Base-by-base conservation (phyloP, 2,329 filamentous ascomycete species). In the Ceratocystis harringtonii region DNA sequence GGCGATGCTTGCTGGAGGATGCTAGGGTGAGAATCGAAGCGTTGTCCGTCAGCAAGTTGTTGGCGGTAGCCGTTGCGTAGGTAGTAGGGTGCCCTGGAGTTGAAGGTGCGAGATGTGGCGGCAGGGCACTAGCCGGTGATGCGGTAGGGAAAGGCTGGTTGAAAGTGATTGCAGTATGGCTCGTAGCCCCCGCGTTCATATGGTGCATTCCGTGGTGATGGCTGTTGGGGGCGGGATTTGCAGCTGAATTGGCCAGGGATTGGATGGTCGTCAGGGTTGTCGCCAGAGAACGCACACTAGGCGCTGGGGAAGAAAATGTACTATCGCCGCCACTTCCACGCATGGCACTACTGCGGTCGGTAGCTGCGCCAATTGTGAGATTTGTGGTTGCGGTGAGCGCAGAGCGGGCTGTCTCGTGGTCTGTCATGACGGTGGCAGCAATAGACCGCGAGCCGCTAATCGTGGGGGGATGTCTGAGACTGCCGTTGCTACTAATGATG, bases 241-340 rank as follows among this genome's bases (percentile, higher is more conserved):
- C 55, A 4, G 55, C 55, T 30, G 55, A 58, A 19, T 19, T 36
- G 77, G 60, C 77, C 68, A 84, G 79, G 0, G 89, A 92, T 71
- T 92, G 89, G 67, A 95, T 91, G 0, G 89, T 95, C 0, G 90
- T 94, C 65, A 95, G 78, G 1, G 89, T 94, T 0, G 89, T 94
- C 1, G 89, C 89, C 64, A 95, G 78, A 1, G 89, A 92, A 68
- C 85, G 86, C 61, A 90, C 84, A 6, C 89, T 92, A 30, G 89
- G 89, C 43, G 89, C 87, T 1, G 89, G 89, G 12, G 89, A 92
- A 19, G 88, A 92, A 73, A 92, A 92, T 45, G 88, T 91, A 77
- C 84, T 87, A 74, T 85, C 83, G 65, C 79, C 87, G 66, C 89
- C 90, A 36, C 55, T 58, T 70, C 88, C 84, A 66, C 85, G 82